Base-by-base conservation (phyloP, 2,329 filamentous ascomycete species). In the Colletotrichum echinochloae region DNA sequence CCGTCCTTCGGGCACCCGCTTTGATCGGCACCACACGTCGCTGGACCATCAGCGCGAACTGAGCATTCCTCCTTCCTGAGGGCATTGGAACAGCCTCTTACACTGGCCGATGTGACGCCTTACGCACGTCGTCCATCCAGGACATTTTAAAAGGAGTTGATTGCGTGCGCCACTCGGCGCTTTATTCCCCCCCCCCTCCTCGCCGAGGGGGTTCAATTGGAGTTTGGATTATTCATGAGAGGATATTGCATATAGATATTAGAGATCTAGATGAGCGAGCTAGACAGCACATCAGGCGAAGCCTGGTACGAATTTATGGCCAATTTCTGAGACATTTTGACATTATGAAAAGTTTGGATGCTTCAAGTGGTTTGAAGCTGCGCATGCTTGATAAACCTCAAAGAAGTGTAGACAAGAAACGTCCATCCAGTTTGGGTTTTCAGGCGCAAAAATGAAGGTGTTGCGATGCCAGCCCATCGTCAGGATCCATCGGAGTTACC, bases 1-100 rank as follows among this genome's bases (percentile, higher is more conserved):
- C 28, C 60, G 64, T 44, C 64, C 51, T 37, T 16, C 26, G 48
- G 23, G 64, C 57, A n/a, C 7, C 30, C 41, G 35, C 12, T 51
- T 70, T 23, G 64, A 59, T 65, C 55, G 64, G 64, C 57, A 62
- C 23, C 41, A 41, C 44, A 41, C 57, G 7, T 7, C 28, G 57
- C 57, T 63, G 57, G 64, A 14, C 23, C 18, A 51, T 18, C 68
- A 63, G 68, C 57, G 39, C 33, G 5, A 20, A 11, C 5, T 54
- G 39, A 70, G 64, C 68, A 52, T 67, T 67, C 64, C 68, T 70
- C 68, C 68, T 59, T 67, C 68, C 68, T 70, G 68, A 70, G 68
- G 52, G 64, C 68, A 59, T 48, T 54, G 52, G 44, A 62, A 59
- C 23, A 63, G 68, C 64, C 68, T 63, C 51, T 48, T 59, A 18